phyloP scores from a whole-genome alignment of 371 early-diverging fungal genomes.

The Mucor sp. region DNA sequence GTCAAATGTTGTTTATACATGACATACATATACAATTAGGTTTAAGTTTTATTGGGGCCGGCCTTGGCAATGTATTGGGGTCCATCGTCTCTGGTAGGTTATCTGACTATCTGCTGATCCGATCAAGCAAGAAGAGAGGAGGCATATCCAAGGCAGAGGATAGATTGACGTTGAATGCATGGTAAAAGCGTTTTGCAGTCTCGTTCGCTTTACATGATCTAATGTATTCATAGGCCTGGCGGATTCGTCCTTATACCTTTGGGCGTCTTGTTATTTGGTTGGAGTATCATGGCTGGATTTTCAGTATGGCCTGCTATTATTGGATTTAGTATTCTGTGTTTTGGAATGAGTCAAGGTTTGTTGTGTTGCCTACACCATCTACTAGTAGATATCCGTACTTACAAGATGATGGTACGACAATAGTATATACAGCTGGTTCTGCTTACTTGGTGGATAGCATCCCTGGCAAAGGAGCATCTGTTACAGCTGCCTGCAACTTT shows the following conservation, averaged over 20 bases:
- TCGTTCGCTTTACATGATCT: background rate
- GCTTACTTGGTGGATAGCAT: constrained; percentile 57
- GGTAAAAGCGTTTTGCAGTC: constrained; percentile 18
- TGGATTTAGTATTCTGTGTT: constrained; percentile 56
- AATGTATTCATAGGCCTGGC: constrained; percentile 38
- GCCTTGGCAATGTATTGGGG: constrained; percentile 45
- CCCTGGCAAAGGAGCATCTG: constrained; percentile 55
- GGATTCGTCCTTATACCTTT: constrained; percentile 55
- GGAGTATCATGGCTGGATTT: constrained; percentile 43
- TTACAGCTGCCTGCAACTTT: constrained; percentile 55
- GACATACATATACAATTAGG: constrained; percentile 18
- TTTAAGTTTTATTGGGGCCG: constrained; percentile 43
- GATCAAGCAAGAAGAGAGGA: constrained; percentile 29
- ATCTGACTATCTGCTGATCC: constrained; percentile 37
- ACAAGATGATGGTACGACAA: background rate
- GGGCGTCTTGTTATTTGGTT: constrained; percentile 58
- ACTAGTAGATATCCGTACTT: background rate
- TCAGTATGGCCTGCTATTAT: constrained; percentile 51
- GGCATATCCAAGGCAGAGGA: constrained; percentile 38
- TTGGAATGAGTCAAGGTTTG: constrained; percentile 61
- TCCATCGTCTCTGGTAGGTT: constrained; percentile 35
- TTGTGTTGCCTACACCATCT: background rate
- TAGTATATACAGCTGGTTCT: constrained; percentile 46
- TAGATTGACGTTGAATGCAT: constrained; percentile 43
- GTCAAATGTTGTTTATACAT: background rate